Percentiles rank a stretch among this genome's conserved stretches.
Evolutionary conservation across 2,329 filamentous ascomycete species (phyloP).

Genomic region (Emericellopsis atlantica): DNA sequence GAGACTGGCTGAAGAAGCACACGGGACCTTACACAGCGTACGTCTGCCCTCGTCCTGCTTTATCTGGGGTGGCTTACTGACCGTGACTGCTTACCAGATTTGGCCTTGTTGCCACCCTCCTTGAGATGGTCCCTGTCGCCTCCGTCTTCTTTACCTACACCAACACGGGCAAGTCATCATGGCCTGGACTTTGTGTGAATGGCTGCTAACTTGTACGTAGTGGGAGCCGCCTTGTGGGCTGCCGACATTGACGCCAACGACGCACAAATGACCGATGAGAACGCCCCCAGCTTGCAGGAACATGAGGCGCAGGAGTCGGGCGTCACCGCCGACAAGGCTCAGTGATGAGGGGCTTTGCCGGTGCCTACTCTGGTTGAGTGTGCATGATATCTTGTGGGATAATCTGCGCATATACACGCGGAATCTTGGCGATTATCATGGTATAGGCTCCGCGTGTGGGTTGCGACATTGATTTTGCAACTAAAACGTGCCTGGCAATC

Average conservation of each 20-base stretch:
- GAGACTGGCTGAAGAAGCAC: conserved; percentile 58
- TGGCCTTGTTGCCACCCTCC: conserved; percentile 57
- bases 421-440: no score
- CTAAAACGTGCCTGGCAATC: no score
- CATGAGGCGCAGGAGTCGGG: conserved; percentile 21
- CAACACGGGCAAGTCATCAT: conserved; percentile 49
- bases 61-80: neutral
- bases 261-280: conserved; percentile 33
- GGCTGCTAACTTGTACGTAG: conserved; percentile 21
- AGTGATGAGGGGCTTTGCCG: no score
- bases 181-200: neutral
- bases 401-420: no score
- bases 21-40: conserved; percentile 72
- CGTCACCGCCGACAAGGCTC: neutral
- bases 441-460: no score
- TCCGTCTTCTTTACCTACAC: conserved; percentile 83
- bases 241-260: conserved; percentile 61
- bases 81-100: conserved; percentile 40
- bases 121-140: conserved; percentile 75
- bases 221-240: conserved; percentile 90
- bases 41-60: conserved; percentile 17
- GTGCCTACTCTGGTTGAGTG: no score
- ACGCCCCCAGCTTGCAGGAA: conserved; percentile 36
- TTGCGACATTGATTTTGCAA: no score
- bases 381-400: no score